Percentiles rank a stretch among this genome's conserved stretches.
Evolutionary conservation across 164 flowering plant genomes (phyloP).

Genomic region (Hamamelis virginiana): DNA sequence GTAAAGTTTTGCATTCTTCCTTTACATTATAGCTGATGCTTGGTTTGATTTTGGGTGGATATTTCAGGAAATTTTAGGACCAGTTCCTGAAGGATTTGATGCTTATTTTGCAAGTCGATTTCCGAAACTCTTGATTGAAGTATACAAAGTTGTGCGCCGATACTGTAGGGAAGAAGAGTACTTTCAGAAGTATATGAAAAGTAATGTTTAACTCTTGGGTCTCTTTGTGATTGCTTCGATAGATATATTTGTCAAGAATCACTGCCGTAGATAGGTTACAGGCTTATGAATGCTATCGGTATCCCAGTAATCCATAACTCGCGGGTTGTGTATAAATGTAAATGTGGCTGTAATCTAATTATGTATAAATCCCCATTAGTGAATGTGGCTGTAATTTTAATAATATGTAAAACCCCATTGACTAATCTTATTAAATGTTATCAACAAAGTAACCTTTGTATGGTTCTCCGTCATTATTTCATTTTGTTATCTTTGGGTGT

Average conservation of each 20-base stretch:
- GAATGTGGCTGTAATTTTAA: too few relatives aligned
- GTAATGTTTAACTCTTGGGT: background rate
- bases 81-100: slow-evolving; percentile 77
- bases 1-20: background rate
- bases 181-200: slow-evolving; percentile 57
- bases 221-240: background rate
- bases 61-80: slow-evolving; percentile 69
- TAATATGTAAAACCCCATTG: too few relatives aligned
- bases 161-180: slow-evolving; percentile 63
- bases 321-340: slow-evolving; percentile 5
- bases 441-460: slow-evolving; percentile 1
- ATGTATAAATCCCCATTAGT: too few relatives aligned
- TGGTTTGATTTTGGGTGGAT: background rate
- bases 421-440: too few relatives aligned
- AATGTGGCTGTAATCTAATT: background rate
- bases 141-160: slow-evolving; percentile 57
- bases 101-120: slow-evolving; percentile 69
- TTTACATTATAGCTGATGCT: background rate
- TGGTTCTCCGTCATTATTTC: slow-evolving; percentile 1
- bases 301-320: background rate
- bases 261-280: background rate
- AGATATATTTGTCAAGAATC: background rate
- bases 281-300: background rate
- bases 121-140: slow-evolving; percentile 79
- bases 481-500: too few relatives aligned